Evolutionary conservation across 2,329 filamentous ascomycete genomes (phyloP).

Genomic region (Alternaria alternata): DNA sequence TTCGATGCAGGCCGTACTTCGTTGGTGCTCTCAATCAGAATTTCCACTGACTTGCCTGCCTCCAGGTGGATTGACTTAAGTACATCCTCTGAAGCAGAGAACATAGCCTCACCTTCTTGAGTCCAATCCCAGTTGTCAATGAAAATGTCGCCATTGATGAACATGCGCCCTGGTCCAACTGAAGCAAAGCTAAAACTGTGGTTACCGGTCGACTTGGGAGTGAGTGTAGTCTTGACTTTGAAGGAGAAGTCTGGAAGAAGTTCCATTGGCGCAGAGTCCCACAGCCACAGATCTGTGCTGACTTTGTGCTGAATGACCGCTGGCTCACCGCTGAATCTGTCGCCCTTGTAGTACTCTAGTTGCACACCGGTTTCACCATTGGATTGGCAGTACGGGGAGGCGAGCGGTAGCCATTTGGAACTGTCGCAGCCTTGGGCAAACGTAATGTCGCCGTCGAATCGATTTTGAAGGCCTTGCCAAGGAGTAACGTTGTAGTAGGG

Average conservation of each 20-base stretch:
- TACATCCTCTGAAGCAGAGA: constrained; percentile 71
- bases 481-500: constrained; percentile 74
- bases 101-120: constrained; percentile 75
- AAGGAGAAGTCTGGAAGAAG: constrained; percentile 72
- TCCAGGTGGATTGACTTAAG: constrained; percentile 68
- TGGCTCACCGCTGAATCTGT: constrained; percentile 67
- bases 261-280: constrained; percentile 71
- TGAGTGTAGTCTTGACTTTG: constrained; percentile 67
- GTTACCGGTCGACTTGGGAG: constrained; percentile 65
- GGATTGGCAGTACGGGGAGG: constrained; percentile 66
- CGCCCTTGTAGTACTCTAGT: constrained; percentile 71
- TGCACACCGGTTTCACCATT: constrained; percentile 67
- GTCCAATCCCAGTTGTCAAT: constrained; percentile 75
- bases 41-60: constrained; percentile 66
- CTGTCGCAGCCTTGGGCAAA: constrained; percentile 71
- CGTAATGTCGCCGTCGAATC: constrained; percentile 63
- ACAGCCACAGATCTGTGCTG: constrained; percentile 73
- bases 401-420: constrained; percentile 71
- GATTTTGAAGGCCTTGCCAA: constrained; percentile 67
- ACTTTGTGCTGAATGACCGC: constrained; percentile 65
- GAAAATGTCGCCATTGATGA: constrained; percentile 65
- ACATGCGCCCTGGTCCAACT: constrained; percentile 70
- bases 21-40: constrained; percentile 71
- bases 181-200: constrained; percentile 74
- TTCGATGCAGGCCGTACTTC: constrained; percentile 69